Base-by-base conservation (phyloP, 148 eudicot genomes). In the Oxyria digyna region DNA sequence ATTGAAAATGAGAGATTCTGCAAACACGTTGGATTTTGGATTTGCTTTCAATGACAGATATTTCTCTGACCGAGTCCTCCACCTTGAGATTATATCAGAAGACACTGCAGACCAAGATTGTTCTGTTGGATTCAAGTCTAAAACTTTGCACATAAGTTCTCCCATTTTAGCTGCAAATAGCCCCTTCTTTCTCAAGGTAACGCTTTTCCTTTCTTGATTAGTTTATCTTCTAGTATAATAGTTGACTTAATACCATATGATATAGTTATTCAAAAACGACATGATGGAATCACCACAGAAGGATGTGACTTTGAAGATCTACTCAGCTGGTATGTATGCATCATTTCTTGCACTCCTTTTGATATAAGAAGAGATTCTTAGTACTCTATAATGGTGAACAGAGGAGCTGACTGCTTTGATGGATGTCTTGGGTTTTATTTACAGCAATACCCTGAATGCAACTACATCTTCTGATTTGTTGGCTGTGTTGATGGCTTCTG, bases 391-490 rank as follows among this genome's bases (percentile, higher is more conserved):
- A 2, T 45, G n/a, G 49, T 45, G 75, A 77, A 74, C 87, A 88
- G 94, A 88, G 87, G 94, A 88, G 77, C 41, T 38, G 41, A 77
- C 81, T 77, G 89, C 94, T 20, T 74, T 88, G 68, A 85, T 85
- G 89, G 94, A 88, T 75, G 87, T 88, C 55, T 79, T 88, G 68
- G 85, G 85, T 75, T 88, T 85, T 49, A 85, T 88, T 87, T 88
- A 88, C 77, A 88, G 85, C 81, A 80, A 79, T 72, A 75, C 83
- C 67, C 72, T 88, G 38, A 77, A 78, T 41, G 79, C 85, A 65
- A 78, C 75, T 54, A 38, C 41, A 38, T 77, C 85, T 54, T 72
- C 86, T 42, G 87, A 84, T 32, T 76, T 88, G 78, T 80, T 88
- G 64, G 94, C 84, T 74, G 85, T 88, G 65, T 45, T 85, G 78